Evolutionary conservation across 352 stramenopile genomes (phyloP).

Genomic region (Globisporangium barbulae): DNA sequence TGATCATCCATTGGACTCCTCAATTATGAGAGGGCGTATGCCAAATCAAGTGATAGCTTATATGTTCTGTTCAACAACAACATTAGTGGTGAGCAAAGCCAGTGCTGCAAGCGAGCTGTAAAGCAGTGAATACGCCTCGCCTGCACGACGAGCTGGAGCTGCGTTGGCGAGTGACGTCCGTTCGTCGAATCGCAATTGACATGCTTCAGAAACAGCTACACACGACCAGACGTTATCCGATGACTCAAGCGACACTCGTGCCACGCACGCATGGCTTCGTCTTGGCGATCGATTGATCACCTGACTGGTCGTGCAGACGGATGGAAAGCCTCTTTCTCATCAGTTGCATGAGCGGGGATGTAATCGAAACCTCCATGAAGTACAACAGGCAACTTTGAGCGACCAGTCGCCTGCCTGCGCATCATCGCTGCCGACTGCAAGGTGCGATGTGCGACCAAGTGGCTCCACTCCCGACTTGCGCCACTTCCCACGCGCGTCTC

Average conservation of each 20-base stretch:
- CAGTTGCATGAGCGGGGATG: background rate
- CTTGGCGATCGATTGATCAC: background rate
- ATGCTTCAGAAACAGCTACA: background rate
- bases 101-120: too few relatives aligned
- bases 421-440: constrained; percentile 1
- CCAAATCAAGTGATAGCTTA: background rate
- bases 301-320: background rate
- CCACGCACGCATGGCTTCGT: constrained; percentile 2
- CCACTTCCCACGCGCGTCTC: constrained; percentile 5
- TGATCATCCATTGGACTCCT: background rate
- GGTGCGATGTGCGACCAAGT: constrained; percentile 6
- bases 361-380: constrained; percentile 5
- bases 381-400: background rate
- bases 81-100: too few relatives aligned
- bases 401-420: background rate
- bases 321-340: background rate
- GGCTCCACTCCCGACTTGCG: constrained; percentile 1
- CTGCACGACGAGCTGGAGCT: too few relatives aligned
- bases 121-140: too few relatives aligned
- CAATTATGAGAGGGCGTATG: background rate
- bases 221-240: background rate
- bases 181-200: too few relatives aligned
- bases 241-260: background rate
- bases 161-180: too few relatives aligned
- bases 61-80: too few relatives aligned